These are phyloP conservation scores for Rachicladosporium sp. DNA, from an alignment of 2,329 filamentous ascomycete species.

Conservation along the genomic window DNA sequence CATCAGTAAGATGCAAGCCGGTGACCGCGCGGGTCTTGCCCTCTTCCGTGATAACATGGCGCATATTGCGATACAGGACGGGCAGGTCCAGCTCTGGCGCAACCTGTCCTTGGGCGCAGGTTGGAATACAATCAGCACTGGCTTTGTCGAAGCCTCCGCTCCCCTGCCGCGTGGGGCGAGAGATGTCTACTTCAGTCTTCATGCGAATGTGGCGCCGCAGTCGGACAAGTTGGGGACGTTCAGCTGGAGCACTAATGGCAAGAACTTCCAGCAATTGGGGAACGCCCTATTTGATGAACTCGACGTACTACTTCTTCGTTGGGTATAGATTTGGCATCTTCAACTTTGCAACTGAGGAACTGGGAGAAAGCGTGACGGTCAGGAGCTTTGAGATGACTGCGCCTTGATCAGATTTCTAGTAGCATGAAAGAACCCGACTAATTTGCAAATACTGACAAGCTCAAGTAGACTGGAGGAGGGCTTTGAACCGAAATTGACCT, in stretches of 20 bases:
- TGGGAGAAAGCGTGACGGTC: slow-evolving; percentile 20
- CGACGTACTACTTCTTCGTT: slow-evolving; percentile 27
- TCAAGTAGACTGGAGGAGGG: too few relatives aligned
- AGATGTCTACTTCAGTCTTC: slow-evolving; percentile 23
- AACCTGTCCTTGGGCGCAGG: slow-evolving; percentile 24
- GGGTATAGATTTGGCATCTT: slow-evolving; percentile 29
- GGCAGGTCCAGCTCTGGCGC: slow-evolving; percentile 26
- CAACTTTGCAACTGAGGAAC: slow-evolving; percentile 25
- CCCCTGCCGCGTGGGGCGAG: slow-evolving; percentile 8
- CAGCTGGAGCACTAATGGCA: slow-evolving; percentile 27
- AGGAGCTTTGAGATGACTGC: slow-evolving; percentile 6
- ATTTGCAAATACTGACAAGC: too few relatives aligned
- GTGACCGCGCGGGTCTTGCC: slow-evolving; percentile 41
- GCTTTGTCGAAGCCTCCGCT: slow-evolving; percentile 16
- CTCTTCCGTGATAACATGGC: slow-evolving; percentile 42
- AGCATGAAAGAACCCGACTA: too few relatives aligned
- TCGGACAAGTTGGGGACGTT: slow-evolving; percentile 19
- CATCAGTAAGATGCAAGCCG: slow-evolving; percentile 36
- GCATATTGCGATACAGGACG: slow-evolving; percentile 40
- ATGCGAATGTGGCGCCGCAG: slow-evolving; percentile 26
- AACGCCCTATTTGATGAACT: slow-evolving; percentile 21
- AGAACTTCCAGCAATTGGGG: slow-evolving; percentile 23
- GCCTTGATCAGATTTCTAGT: too few relatives aligned
- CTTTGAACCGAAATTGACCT: too few relatives aligned
- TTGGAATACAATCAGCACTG: slow-evolving; percentile 23